A percentile compares a stretch with the other conserved stretches of the same genome.
Conservation (phyloP, 352 stramenopile species). For the Globisporangium megalacanthum region DNA sequence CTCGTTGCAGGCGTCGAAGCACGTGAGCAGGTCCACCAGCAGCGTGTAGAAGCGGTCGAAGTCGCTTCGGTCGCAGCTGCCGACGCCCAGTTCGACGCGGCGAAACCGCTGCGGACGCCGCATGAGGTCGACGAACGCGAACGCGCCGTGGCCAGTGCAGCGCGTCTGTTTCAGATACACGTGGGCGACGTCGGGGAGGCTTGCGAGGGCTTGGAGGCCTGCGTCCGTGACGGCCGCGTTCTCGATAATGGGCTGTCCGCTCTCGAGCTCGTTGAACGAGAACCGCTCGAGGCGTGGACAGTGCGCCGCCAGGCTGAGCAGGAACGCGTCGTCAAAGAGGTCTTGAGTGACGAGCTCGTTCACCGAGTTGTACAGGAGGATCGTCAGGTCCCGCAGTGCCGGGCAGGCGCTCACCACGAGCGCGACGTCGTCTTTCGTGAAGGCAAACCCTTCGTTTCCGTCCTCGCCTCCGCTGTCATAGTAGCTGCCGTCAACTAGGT, state of each 20-base stretch:
- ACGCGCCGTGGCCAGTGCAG: slow-evolving; percentile 8
- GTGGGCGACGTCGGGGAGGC: slow-evolving; percentile 5
- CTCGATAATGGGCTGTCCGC: slow-evolving; percentile 12
- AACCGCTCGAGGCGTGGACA: slow-evolving; percentile 8
- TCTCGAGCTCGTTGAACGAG: slow-evolving; percentile 12
- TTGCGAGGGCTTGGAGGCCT: slow-evolving; percentile 6
- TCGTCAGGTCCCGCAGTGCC: not conserved
- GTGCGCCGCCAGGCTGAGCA: slow-evolving; percentile 1
- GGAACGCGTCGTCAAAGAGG: slow-evolving; percentile 11
- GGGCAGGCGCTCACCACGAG: slow-evolving; percentile 8
- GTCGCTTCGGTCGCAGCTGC: slow-evolving; percentile 2
- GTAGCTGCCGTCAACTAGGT: slow-evolving; percentile 8
- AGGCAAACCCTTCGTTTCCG: slow-evolving; percentile 3
- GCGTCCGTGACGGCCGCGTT: slow-evolving; percentile 8
- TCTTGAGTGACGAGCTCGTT: slow-evolving; percentile 14
- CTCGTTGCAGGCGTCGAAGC: not conserved
- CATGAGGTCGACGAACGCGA: slow-evolving; percentile 7
- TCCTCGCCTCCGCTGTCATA: slow-evolving; percentile 1
- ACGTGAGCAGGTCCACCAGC: slow-evolving; percentile 3
- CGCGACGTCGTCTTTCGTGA: slow-evolving; percentile 10
- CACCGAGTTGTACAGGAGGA: slow-evolving; percentile 12
- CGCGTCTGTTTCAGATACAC: slow-evolving; percentile 13
- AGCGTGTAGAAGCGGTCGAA: slow-evolving; percentile 7
- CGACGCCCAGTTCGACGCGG: slow-evolving; percentile 1
- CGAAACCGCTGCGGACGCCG: slow-evolving; percentile 1